phyloP scores from a whole-genome alignment of 129 eudicot genomes.

The Pulicaria dysenterica region DNA sequence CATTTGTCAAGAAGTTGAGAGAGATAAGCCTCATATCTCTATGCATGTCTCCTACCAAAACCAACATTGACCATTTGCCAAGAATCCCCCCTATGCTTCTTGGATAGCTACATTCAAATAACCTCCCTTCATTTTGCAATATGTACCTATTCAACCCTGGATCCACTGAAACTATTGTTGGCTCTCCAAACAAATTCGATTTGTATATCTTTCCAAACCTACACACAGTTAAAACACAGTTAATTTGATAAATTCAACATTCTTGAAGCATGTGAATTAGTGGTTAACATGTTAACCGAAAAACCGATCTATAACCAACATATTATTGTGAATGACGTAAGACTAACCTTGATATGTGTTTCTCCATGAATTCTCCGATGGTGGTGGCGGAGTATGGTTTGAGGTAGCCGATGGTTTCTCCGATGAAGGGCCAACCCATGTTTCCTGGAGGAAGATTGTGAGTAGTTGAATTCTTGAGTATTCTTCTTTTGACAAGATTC shows the following conservation, averaged over 20 bases:
- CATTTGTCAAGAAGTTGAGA: slow-evolving; percentile 88
- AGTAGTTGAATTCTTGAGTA: slow-evolving; percentile 15
- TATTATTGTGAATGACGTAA: slow-evolving; percentile 10
- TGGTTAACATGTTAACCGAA: too few relatives aligned
- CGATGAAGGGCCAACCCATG: slow-evolving; percentile 95
- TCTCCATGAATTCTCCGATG: slow-evolving; percentile 85
- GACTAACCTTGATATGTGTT: slow-evolving; percentile 72
- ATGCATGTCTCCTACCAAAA: slow-evolving; percentile 95
- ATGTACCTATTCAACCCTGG: slow-evolving; percentile 83
- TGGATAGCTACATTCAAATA: slow-evolving; percentile 96
- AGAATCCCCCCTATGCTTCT: slow-evolving; percentile 95
- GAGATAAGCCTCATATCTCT: slow-evolving; percentile 94
- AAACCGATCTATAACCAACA: too few relatives aligned
- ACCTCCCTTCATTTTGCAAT: slow-evolving; percentile 85
- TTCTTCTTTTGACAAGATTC: slow-evolving; percentile 40
- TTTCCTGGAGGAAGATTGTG: slow-evolving; percentile 86
- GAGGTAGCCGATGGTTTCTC: slow-evolving; percentile 89
- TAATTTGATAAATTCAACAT: too few relatives aligned
- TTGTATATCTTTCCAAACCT: slow-evolving; percentile 89
- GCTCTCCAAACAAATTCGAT: slow-evolving; percentile 91
- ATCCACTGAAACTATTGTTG: slow-evolving; percentile 89
- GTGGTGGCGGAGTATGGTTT: slow-evolving; percentile 86
- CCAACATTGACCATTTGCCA: slow-evolving; percentile 99
- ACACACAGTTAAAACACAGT: too few relatives aligned
- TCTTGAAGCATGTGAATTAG: too few relatives aligned